Percentiles rank a stretch among this genome's conserved stretches.
Conservation (phyloP, 176 grass and related monocot species). For the Leersia perrieri region DNA sequence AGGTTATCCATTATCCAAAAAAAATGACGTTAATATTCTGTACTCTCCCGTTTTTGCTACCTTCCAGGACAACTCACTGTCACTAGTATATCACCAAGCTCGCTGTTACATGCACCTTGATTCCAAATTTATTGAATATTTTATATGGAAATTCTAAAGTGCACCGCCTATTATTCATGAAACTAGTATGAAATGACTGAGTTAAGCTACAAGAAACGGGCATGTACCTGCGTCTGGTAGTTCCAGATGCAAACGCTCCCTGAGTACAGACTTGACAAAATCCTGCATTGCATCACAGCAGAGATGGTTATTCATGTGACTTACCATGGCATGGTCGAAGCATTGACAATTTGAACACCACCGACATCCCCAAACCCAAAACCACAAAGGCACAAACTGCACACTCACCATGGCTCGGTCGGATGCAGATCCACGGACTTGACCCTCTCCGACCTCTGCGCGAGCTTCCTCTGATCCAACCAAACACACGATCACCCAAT, state of each 20-base stretch:
- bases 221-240: constrained; percentile 85
- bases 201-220: neutral
- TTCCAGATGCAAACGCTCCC: constrained; percentile 99
- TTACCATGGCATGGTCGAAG: neutral
- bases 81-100: neutral
- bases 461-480: constrained; percentile 93
- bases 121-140: neutral
- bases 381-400: constrained; percentile 8
- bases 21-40: neutral
- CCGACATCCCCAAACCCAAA: neutral
- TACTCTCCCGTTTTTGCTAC: neutral
- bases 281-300: constrained; percentile 58
- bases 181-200: constrained; percentile 12
- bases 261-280: constrained; percentile 88
- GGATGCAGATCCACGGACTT: constrained; percentile 99
- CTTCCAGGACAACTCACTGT: neutral
- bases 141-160: neutral
- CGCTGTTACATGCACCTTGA: neutral
- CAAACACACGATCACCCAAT: constrained; percentile 27
- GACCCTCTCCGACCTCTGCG: constrained; percentile 95
- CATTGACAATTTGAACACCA: neutral
- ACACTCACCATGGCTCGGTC: constrained; percentile 86
- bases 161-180: neutral
- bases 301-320: neutral
- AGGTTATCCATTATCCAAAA: too few species aligned